Evolutionary conservation across 2,329 filamentous ascomycete genomes (phyloP).

Genomic region (Xylaria sp.): DNA sequence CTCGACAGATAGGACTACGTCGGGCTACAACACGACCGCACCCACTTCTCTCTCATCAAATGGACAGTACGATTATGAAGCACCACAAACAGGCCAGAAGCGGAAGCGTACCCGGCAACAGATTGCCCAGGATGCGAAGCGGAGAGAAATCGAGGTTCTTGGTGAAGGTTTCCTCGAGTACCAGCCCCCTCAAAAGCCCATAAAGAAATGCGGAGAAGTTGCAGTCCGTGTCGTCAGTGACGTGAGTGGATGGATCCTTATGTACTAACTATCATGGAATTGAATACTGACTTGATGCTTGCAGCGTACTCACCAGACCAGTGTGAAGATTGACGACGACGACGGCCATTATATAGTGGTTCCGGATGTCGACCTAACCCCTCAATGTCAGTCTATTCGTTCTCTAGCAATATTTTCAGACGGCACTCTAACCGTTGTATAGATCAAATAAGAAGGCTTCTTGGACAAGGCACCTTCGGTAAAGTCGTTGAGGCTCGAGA

Average conservation of each 20-base stretch:
- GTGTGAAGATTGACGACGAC: conserved; percentile 88
- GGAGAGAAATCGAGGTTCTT: conserved; percentile 76
- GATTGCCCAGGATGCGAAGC: conserved; percentile 82
- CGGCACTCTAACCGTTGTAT: conserved; percentile 37
- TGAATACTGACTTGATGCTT: conserved; percentile 32
- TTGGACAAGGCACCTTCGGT: conserved; percentile 97
- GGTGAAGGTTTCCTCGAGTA: conserved; percentile 82
- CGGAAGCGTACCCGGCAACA: conserved; percentile 85
- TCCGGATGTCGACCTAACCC: conserved; percentile 85
- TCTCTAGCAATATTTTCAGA: background rate
- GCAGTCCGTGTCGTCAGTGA: conserved; percentile 70
- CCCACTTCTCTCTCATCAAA: conserved; percentile 79
- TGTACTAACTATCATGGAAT: background rate
- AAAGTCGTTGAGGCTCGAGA: conserved; percentile 97
- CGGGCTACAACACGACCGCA: conserved; percentile 84
- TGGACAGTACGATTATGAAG: conserved; percentile 73
- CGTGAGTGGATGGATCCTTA: conserved; percentile 59
- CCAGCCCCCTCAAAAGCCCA: conserved; percentile 85
- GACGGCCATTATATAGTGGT: conserved; percentile 97
- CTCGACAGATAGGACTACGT: conserved; percentile 86
- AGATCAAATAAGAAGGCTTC: conserved; percentile 90
- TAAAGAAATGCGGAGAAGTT: conserved; percentile 89
- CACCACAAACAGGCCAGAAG: conserved; percentile 80
- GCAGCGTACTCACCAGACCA: conserved; percentile 56
- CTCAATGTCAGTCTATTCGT: conserved; percentile 77